Conservation (phyloP, 1,284 basidiomycete species). For the Fomitopsis palustris region DNA sequence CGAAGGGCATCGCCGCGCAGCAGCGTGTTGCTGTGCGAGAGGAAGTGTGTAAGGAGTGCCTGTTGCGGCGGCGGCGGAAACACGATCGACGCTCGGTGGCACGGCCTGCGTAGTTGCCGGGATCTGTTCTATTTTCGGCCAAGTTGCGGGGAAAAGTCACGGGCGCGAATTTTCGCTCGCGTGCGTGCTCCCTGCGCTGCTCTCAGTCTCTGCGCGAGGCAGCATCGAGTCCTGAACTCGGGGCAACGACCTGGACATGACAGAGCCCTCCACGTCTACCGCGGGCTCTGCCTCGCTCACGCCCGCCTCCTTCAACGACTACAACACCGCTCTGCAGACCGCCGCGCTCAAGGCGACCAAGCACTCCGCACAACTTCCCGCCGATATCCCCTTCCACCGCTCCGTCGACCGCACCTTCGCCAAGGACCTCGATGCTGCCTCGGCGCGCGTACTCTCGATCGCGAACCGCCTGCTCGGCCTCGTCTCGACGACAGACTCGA, state of each 20-base stretch:
- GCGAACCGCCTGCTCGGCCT: slow-evolving; percentile 62
- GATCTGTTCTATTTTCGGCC: neutral
- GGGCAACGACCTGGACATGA: neutral
- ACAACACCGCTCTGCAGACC: slow-evolving; percentile 51
- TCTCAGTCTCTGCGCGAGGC: neutral
- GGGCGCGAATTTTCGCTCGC: neutral
- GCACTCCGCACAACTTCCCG: slow-evolving; percentile 53
- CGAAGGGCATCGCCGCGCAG: neutral
- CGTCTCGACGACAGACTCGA: slow-evolving; percentile 39
- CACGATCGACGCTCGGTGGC: neutral
- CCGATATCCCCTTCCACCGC: slow-evolving; percentile 80
- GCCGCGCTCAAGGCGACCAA: slow-evolving; percentile 60
- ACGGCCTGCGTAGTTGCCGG: neutral
- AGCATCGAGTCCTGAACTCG: neutral
- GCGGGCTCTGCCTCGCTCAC: neutral
- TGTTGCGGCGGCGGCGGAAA: neutral
- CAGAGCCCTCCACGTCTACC: neutral
- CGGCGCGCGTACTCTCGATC: slow-evolving; percentile 55
- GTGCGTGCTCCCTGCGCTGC: neutral
- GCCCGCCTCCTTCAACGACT: slow-evolving; percentile 31
- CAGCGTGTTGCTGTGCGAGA: neutral
- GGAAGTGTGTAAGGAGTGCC: neutral
- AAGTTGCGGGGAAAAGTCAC: neutral
- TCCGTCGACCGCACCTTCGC: slow-evolving; percentile 76
- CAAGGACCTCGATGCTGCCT: slow-evolving; percentile 60